phyloP scores from a whole-genome alignment of 169 alveolate genomes.

The Theileria parva region DNA sequence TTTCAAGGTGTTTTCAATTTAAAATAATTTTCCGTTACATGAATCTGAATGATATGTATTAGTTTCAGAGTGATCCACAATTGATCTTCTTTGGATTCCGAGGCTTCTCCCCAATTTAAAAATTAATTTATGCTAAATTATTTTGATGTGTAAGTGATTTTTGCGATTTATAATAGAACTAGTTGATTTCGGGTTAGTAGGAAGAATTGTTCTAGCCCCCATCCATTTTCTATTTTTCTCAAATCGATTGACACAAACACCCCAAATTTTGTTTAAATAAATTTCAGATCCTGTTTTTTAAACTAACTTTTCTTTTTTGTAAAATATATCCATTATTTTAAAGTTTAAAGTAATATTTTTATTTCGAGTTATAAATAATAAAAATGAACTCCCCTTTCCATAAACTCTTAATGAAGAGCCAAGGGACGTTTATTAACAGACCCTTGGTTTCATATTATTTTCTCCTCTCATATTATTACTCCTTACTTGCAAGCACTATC shows the following conservation, averaged over 20 bases:
- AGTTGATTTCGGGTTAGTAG: neutral
- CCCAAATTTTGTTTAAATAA: neutral
- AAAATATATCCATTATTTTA: neutral
- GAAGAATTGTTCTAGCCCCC: neutral
- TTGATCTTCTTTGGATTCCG: slow-evolving; percentile 1
- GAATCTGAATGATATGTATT: neutral
- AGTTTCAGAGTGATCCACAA: neutral
- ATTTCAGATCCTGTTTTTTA: neutral
- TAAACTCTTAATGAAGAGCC: slow-evolving; percentile 1
- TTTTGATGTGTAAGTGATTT: slow-evolving; percentile 1
- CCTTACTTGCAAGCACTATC: neutral
- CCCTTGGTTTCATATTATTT: slow-evolving; percentile 2
- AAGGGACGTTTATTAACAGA: neutral
- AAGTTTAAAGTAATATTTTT: neutral
- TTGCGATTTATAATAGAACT: neutral
- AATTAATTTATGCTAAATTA: neutral
- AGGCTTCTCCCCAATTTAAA: neutral
- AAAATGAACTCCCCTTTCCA: slow-evolving; percentile 5
- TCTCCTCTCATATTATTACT: neutral
- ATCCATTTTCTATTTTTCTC: neutral
- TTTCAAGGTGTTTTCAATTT: neutral
- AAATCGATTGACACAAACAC: neutral
- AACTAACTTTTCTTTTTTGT: neutral
- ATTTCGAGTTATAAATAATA: neutral
- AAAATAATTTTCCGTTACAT: neutral